Evolutionary conservation across 352 stramenopile species (phyloP), one percentile per base, ranked within the genome.

Genomic region (Ochromonadaceae sp.): DNA sequence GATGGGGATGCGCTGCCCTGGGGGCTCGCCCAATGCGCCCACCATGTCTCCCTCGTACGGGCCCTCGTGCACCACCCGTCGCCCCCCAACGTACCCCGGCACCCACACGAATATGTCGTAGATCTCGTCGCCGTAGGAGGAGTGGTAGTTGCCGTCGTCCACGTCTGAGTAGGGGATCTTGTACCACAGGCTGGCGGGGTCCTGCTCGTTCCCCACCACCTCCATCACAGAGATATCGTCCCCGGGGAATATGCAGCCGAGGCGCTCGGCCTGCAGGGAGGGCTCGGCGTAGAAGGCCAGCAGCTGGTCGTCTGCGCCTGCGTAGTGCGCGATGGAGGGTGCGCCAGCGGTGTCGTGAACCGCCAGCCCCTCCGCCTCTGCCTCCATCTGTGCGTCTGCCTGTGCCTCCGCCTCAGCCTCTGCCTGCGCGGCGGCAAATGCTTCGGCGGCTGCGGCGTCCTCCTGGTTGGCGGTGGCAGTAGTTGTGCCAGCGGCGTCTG

Each of bases 171-270:
- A 46, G 17, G 31, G 22, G 2, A 60, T 12, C 26, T 31, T 57
- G 14, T 46, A 60, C 52, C 52, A 60, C 2, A 10, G 4, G 20
- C 4, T n/a, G 10, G 48, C 55, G n/a, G n/a, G n/a, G n/a, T n/a
- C n/a, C n/a, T n/a, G n/a, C n/a, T n/a, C n/a, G n/a, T n/a, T n/a
- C n/a, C n/a, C n/a, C n/a, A n/a, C n/a, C n/a, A n/a, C n/a, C 40
- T 63, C 55, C 7, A 63, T 10, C 34, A 49, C 55, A 15, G 20
- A 2, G 5, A 63, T 52, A 22, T 63, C 55, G 41, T 49, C 38
- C 4, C 55, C 55, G 10, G 55, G 55, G 25, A 34, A 63, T 50
- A 63, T 7, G n/a, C 34, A 47, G 22, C 36, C 55, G 9, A 63
- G 17, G 22, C 20, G 36, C 30, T 63, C 55, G 25, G 55, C 48